phyloP scores from a whole-genome alignment of 2,329 filamentous ascomycete species.

The Cytospora schulzeri region DNA sequence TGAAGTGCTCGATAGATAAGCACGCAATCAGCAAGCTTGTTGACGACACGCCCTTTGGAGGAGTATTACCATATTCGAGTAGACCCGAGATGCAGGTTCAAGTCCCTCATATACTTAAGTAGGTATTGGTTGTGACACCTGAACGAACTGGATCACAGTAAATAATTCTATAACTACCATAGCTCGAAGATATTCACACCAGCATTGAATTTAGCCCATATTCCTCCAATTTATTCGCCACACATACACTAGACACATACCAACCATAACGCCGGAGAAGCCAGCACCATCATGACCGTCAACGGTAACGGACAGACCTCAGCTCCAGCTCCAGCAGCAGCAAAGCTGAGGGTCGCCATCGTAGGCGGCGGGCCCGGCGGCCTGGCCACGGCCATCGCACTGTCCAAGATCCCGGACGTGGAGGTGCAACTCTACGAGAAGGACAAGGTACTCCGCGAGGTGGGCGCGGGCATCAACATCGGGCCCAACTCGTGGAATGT shows the following conservation, averaged over 20 bases:
- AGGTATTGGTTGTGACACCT: neutral
- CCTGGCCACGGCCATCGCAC: conserved; percentile 35
- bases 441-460: conserved; percentile 41
- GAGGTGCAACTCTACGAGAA: conserved; percentile 41
- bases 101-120: neutral
- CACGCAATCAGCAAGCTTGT: conserved; percentile 24
- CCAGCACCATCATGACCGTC: conserved; percentile 1
- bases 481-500: conserved; percentile 41
- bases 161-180: neutral
- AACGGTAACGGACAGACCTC: neutral
- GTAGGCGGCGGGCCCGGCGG: conserved; percentile 28
- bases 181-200: neutral
- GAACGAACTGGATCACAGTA: neutral
- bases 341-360: conserved; percentile 23
- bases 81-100: neutral
- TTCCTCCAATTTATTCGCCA: neutral
- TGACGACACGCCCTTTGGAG: conserved; percentile 25
- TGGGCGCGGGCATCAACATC: conserved; percentile 41
- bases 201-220: neutral
- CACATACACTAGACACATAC: neutral
- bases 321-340: neutral
- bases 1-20: conserved; percentile 25
- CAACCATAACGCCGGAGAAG: neutral
- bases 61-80: neutral
- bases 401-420: conserved; percentile 35